Conservation (phyloP, 2,329 filamentous ascomycete genomes). For the Botrytis medusae region DNA sequence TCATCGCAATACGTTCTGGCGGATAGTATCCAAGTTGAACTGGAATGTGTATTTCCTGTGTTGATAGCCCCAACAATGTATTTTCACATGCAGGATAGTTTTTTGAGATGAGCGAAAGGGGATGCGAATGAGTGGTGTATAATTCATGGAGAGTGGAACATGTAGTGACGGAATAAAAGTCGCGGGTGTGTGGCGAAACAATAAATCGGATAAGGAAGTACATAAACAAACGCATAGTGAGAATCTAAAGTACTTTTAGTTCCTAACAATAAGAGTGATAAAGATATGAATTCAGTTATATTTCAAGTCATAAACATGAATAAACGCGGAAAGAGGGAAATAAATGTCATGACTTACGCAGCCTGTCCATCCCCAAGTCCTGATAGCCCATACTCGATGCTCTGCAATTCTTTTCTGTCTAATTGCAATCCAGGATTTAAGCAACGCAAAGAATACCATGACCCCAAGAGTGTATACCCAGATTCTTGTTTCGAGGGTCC, state of each 20-base stretch:
- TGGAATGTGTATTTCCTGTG: not conserved
- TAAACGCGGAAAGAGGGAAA: not conserved
- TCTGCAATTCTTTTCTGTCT: not conserved
- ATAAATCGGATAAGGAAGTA: not conserved
- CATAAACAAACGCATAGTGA: constrained; percentile 14
- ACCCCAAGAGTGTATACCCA: constrained; percentile 9
- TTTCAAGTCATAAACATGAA: too few species aligned
- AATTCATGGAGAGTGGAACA: constrained; percentile 2
- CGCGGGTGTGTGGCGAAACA: constrained; percentile 2
- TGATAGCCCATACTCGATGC: constrained; percentile 16
- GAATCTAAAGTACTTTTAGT: not conserved
- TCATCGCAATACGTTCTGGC: not conserved
- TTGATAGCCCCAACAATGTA: not conserved
- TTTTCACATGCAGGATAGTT: not conserved
- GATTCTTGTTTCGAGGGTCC: constrained; percentile 12
- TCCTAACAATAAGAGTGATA: not conserved
- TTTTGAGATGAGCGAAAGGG: not conserved
- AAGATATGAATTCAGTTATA: too few species aligned
- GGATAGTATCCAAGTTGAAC: not conserved
- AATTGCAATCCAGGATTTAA: constrained; percentile 9
- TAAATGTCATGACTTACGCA: not conserved
- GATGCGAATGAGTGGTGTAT: not conserved
- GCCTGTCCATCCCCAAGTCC: constrained; percentile 18
- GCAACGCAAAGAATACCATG: not conserved
- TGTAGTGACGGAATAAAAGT: constrained; percentile 1